These are phyloP conservation scores for Chlamydomonas sp. DNA, from an alignment of 139 green algal genomes.

Conservation along the genomic window DNA sequence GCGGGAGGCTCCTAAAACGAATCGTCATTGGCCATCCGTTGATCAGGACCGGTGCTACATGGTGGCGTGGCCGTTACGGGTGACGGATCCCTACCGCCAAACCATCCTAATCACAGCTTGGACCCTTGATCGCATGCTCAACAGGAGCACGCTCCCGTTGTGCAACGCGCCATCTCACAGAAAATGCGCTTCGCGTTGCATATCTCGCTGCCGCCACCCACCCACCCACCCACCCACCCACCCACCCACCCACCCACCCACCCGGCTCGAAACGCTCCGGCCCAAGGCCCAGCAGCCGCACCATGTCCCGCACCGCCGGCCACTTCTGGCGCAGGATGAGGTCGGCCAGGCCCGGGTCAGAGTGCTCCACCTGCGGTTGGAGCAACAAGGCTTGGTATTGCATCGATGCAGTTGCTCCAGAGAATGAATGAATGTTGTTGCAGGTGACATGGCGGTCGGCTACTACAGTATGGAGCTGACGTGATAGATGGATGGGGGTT, in stretches of 20 bases:
- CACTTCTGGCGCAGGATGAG: constrained; percentile 61
- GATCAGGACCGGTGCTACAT: too few species aligned
- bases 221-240: background rate
- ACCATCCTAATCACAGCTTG: too few species aligned
- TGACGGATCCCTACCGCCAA: too few species aligned
- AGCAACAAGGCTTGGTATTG: background rate
- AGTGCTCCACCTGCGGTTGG: constrained; percentile 49
- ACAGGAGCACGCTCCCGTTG: too few species aligned
- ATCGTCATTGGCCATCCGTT: too few species aligned
- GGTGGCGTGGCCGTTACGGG: too few species aligned
- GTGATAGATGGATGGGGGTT: background rate
- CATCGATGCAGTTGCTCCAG: background rate
- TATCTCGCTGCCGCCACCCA: background rate
- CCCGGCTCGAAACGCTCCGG: constrained; percentile 41
- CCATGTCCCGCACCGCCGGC: constrained; percentile 59
- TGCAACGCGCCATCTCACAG: too few species aligned
- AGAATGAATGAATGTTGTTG: background rate
- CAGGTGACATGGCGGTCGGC: background rate
- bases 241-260: background rate
- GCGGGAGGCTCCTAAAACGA: too few species aligned
- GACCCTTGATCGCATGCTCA: too few species aligned
- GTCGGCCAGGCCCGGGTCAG: constrained; percentile 15
- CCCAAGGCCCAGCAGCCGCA: constrained; percentile 54
- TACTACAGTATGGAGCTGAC: too few species aligned
- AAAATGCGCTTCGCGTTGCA: background rate